These are phyloP conservation scores for Reticulascus tulasneorum DNA, from an alignment of 2,329 filamentous ascomycete species.

Conservation along the genomic window DNA sequence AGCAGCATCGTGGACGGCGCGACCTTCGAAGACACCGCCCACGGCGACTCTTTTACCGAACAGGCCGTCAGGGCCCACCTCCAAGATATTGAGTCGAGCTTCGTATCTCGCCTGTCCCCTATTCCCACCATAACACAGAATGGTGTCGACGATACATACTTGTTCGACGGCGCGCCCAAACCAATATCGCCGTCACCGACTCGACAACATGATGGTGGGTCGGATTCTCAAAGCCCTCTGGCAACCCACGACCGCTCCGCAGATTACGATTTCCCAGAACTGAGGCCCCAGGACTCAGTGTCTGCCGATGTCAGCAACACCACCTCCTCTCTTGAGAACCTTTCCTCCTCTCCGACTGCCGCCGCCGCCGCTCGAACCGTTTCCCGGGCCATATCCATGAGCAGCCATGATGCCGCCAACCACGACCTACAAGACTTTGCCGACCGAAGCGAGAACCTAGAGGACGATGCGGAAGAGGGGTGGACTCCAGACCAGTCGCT, in stretches of 20 bases:
- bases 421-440: no score
- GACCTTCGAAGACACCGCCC: conserved; percentile 29
- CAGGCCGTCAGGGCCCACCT: conserved; percentile 53
- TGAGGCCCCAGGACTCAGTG: conserved; percentile 17
- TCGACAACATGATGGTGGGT: no score
- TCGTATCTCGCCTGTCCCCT: conserved; percentile 55
- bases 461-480: conserved; percentile 22
- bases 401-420: conserved; percentile 24
- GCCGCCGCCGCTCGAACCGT: conserved; percentile 51
- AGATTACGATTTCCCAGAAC: conserved; percentile 6
- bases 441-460: no score
- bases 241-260: conserved; percentile 7
- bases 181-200: conserved; percentile 30
- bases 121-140: conserved; percentile 42
- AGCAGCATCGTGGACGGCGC: conserved; percentile 39
- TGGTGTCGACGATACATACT: conserved; percentile 55
- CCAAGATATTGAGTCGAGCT: conserved; percentile 63
- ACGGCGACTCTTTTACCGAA: conserved; percentile 49
- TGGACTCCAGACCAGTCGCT: no score
- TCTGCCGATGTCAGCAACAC: conserved; percentile 32
- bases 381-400: conserved; percentile 47
- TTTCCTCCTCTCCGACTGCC: conserved; percentile 54
- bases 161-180: conserved; percentile 46
- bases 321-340: conserved; percentile 48
- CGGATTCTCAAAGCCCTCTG: conserved; percentile 7